Conservation (phyloP, 805 yeast genomes). For the Cyberlindnera euphorbiiphila region DNA sequence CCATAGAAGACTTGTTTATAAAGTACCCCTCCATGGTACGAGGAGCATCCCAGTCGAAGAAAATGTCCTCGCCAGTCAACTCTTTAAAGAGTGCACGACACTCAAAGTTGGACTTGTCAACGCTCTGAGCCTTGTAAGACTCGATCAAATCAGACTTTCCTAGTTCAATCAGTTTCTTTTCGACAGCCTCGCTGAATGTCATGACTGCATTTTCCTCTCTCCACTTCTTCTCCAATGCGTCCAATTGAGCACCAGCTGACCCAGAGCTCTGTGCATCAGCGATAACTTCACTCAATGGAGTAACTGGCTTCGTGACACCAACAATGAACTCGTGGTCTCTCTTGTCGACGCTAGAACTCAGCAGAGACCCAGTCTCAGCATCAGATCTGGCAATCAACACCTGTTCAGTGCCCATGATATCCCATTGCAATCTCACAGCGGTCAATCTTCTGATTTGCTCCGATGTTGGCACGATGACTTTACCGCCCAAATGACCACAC, state of each 20-base stretch:
- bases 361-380: slow-evolving; percentile 49
- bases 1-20: slow-evolving; percentile 45
- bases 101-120: slow-evolving; percentile 17
- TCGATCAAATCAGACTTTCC: slow-evolving; percentile 29
- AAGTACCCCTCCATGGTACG: slow-evolving; percentile 56
- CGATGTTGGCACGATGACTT: slow-evolving; percentile 56
- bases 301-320: slow-evolving; percentile 39
- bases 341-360: slow-evolving; percentile 50
- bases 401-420: slow-evolving; percentile 56
- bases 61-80: slow-evolving; percentile 31
- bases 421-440: slow-evolving; percentile 63
- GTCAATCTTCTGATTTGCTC: slow-evolving; percentile 50
- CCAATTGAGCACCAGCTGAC: slow-evolving; percentile 32
- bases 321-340: slow-evolving; percentile 52
- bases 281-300: slow-evolving; percentile 44
- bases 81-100: slow-evolving; percentile 22
- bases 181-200: slow-evolving; percentile 51
- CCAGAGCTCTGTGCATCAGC: slow-evolving; percentile 41
- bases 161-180: slow-evolving; percentile 18
- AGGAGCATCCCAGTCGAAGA: slow-evolving; percentile 59
- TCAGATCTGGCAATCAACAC: slow-evolving; percentile 60
- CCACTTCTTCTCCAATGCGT: slow-evolving; percentile 45
- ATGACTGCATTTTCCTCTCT: slow-evolving; percentile 35
- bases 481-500: slow-evolving; percentile 62
- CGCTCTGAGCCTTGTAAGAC: slow-evolving; percentile 22